These are phyloP conservation scores for Neurospora crassa DNA, from an alignment of 2,329 filamentous ascomycete species.

Conservation along the genomic window DNA sequence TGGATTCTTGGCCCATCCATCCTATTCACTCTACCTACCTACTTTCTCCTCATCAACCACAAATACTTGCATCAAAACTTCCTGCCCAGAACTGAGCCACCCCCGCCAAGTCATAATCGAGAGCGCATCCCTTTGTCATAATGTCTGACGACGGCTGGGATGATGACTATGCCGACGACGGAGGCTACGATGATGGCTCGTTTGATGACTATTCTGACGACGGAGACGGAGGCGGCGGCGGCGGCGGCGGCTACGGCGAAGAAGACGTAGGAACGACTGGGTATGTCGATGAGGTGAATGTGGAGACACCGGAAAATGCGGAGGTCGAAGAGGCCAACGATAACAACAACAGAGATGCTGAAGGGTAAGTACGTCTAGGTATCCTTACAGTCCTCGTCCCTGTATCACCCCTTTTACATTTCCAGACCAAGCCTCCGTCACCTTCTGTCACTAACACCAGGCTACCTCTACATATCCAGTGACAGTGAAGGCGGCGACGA, in stretches of 20 bases:
- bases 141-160: not conserved
- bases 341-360: not conserved
- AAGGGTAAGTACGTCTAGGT: not conserved
- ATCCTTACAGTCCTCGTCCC: not conserved
- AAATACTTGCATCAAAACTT: not conserved
- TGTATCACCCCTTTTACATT: not conserved
- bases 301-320: not conserved
- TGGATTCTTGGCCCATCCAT: fast-evolving
- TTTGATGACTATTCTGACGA: not conserved
- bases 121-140: not conserved
- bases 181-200: not conserved
- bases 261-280: not conserved
- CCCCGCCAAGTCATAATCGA: not conserved
- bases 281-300: not conserved
- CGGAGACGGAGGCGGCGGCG: not conserved
- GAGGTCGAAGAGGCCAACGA: not conserved
- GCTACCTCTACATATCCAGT: not conserved
- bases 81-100: not conserved
- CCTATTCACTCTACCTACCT: not conserved
- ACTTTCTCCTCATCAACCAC: not conserved
- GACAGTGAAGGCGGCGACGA: not conserved
- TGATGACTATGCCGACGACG: not conserved
- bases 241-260: not conserved
- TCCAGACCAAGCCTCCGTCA: not conserved
- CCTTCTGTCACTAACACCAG: not conserved